Evolutionary conservation across 306 rosid species (phyloP).

Genomic region (Malus orientalis): DNA sequence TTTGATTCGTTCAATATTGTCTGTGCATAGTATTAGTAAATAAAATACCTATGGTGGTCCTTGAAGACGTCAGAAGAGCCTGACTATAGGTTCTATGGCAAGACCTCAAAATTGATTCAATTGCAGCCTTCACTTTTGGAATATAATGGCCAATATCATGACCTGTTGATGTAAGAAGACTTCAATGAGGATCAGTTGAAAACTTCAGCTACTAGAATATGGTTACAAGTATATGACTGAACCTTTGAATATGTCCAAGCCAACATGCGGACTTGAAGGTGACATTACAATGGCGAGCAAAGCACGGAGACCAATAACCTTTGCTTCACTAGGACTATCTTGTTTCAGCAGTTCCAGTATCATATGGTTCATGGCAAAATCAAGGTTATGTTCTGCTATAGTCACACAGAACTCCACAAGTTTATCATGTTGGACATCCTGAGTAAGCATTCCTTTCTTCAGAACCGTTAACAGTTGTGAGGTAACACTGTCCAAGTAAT

Average conservation of each 20-base stretch:
- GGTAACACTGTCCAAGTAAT: constrained; percentile 89
- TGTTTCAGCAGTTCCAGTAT: constrained; percentile 87
- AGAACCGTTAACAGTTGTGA: constrained; percentile 82
- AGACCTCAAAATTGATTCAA: constrained; percentile 80
- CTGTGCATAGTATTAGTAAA: constrained; percentile 13
- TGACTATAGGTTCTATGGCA: constrained; percentile 77
- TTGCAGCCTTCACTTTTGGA: constrained; percentile 96
- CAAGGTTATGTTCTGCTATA: constrained; percentile 96
- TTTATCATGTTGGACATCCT: constrained; percentile 97
- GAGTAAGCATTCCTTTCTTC: constrained; percentile 95
- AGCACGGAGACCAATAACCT: constrained; percentile 98
- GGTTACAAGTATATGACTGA: not conserved
- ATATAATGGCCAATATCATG: constrained; percentile 88
- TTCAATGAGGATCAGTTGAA: constrained; percentile 13
- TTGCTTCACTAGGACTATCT: constrained; percentile 93
- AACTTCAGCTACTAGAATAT: constrained; percentile 1
- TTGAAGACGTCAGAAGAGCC: constrained; percentile 97
- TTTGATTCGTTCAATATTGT: not conserved
- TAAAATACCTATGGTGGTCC: constrained; percentile 73
- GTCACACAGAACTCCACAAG: constrained; percentile 97
- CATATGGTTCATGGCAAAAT: constrained; percentile 99
- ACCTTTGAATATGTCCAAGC: constrained; percentile 92
- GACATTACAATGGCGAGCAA: constrained; percentile 90
- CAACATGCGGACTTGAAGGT: constrained; percentile 78
- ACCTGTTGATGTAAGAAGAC: constrained; percentile 51